These are phyloP conservation scores for Trichosanthes cucumerina DNA, from an alignment of 306 rosid genomes.

Conservation along the genomic window DNA sequence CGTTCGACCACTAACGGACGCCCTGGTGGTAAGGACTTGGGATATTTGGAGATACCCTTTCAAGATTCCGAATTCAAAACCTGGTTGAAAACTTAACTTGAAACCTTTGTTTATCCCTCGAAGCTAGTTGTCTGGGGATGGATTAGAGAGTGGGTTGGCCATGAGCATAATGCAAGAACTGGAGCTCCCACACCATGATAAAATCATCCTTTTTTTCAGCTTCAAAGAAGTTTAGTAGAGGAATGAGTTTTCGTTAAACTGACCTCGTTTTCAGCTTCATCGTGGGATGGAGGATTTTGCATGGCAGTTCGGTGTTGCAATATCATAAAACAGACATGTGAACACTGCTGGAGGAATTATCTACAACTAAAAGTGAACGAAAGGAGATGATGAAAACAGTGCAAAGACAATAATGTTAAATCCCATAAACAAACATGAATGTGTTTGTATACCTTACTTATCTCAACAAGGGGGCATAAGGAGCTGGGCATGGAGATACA, in stretches of 20 bases:
- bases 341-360: not conserved
- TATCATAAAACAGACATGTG: not conserved
- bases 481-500: conserved; percentile 83
- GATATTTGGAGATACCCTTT: not conserved
- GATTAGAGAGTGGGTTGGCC: not conserved
- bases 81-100: not conserved
- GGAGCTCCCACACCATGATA: not conserved
- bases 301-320: not conserved
- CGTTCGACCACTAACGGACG: not conserved
- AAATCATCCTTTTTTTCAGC: too few relatives aligned
- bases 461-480: conserved; percentile 66
- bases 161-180: not conserved
- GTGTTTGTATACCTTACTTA: conserved; percentile 21
- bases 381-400: not conserved
- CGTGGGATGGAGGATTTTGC: not conserved
- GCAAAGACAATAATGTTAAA: not conserved
- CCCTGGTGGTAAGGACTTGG: not conserved
- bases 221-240: not conserved
- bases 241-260: not conserved
- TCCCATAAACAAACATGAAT: not conserved
- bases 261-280: not conserved
- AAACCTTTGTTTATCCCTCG: not conserved
- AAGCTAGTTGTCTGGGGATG: not conserved
- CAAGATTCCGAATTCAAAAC: not conserved
- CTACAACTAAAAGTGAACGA: not conserved